Evolutionary conservation across 495 filamentous ascomycete species (phyloP), one percentile per base, ranked within the genome.

Genomic region (Aspergillus sclerotiicarbonarius): DNA sequence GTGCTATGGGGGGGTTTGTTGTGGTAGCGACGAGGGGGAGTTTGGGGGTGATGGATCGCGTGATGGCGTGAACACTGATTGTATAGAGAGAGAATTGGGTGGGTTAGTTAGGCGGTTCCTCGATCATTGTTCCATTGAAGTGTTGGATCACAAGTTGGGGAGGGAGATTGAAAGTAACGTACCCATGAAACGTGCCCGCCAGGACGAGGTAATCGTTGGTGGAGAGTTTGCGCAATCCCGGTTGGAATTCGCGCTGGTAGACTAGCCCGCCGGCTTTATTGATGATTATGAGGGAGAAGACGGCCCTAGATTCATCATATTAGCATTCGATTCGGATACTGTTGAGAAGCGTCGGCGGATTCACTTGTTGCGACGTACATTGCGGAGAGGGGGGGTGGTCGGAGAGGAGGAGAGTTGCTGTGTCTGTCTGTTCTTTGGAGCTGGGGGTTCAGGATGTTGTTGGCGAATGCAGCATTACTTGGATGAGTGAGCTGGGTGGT

Each of bases 161-260:
- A n/a, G 55, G 43, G 20, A 41, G 48, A 61, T 43, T 58, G 53
- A 47, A 13, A 20, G 37, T 43, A n/a, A 35, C 69, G 64, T 75
- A 90, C 86, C 94, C 94, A 71, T 98, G 94, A 74, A 98, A 98
- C 43, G 94, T 98, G 30, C 94, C 94, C 0, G 94, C 94, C n/a
- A 98, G 87, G 54, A 98, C 91, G 4, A 98, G 88, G 68, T 91
- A 91, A 77, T 98, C 95, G 66, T 98, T 98, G 53, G 89, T 90
- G 50, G 82, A 89, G 63, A 98, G 84, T 68, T 93, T 92, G 72
- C 86, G 88, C 60, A 98, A 79, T 37, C 86, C 85, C 25, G 85
- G 81, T 65, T 91, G 85, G 76, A 98, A 98, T 63, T 91, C 89
- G 51, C 90, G 89, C 74, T 96, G 91, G 77, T 96, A 98, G 71